phyloP scores from a whole-genome alignment of 805 yeast species.

The Saturnispora dispora region DNA sequence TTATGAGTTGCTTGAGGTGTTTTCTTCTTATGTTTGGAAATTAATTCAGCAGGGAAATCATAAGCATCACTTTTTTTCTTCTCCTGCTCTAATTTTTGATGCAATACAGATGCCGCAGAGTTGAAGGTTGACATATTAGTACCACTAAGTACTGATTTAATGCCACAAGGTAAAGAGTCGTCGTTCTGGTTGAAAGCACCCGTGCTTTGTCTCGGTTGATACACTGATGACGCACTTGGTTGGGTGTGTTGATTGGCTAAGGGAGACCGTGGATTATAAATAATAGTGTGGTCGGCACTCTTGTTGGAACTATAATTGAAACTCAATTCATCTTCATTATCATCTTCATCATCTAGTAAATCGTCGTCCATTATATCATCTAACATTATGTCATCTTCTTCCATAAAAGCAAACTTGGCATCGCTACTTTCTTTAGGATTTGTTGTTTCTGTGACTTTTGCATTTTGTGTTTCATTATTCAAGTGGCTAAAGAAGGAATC shows the following conservation, averaged over 20 bases:
- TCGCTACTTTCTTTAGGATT: conserved; percentile 12
- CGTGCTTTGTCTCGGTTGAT: not conserved
- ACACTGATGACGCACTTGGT: not conserved
- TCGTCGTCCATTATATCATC: conserved; percentile 34
- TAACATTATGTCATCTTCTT: conserved; percentile 34
- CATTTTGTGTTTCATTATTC: not conserved
- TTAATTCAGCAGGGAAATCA: conserved; percentile 56
- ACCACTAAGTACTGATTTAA: conserved; percentile 4
- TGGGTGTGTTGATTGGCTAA: not conserved
- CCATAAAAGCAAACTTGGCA: conserved; percentile 35
- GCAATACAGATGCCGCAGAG: conserved; percentile 7
- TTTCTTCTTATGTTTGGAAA: conserved; percentile 32
- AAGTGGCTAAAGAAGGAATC: conserved; percentile 9
- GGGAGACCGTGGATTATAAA: not conserved
- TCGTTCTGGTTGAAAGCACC: not conserved
- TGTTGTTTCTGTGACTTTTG: not conserved
- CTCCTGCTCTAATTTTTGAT: conserved; percentile 18
- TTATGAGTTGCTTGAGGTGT: conserved; percentile 29
- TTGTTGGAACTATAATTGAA: not conserved
- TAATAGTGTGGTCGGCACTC: not conserved
- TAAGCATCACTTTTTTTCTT: conserved; percentile 68
- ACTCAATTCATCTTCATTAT: not conserved
- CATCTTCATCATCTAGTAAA: conserved; percentile 22
- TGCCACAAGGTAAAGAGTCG: not conserved
- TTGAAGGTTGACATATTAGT: not conserved